Conservation (phyloP, 176 grass and related monocot species). For the Coix lacrymajobi region DNA sequence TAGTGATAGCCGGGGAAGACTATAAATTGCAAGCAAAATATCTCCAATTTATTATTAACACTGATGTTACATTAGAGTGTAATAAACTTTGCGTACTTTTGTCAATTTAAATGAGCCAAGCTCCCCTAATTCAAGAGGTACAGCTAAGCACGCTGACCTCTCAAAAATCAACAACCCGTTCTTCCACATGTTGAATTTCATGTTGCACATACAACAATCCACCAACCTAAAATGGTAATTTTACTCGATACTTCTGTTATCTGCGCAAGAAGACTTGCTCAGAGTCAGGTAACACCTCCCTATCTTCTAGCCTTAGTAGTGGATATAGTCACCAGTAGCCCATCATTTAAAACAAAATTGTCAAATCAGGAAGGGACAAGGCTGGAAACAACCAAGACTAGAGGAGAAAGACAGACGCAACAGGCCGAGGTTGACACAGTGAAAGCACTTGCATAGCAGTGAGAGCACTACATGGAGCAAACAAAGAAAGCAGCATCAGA, state of each 20-base stretch:
- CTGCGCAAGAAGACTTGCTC: not conserved
- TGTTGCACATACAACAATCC: not conserved
- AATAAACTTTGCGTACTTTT: not conserved
- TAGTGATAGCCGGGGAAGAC: not conserved
- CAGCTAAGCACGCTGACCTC: not conserved
- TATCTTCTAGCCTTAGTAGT: not conserved
- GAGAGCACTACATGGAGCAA: conserved; percentile 7
- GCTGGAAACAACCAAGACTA: conserved; percentile 4
- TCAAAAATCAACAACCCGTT: conserved; percentile 4
- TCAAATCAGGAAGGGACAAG: conserved; percentile 24
- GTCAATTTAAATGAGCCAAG: not conserved
- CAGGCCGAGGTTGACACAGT: conserved; percentile 24
- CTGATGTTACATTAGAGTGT: not conserved
- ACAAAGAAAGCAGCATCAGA: conserved; percentile 17
- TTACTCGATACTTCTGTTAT: not conserved
- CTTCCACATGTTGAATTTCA: not conserved
- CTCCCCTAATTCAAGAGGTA: not conserved
- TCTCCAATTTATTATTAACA: not conserved
- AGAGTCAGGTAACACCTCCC: not conserved
- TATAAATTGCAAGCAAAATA: not conserved
- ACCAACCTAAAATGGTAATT: not conserved
- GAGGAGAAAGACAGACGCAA: conserved; percentile 16
- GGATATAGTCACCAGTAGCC: not conserved
- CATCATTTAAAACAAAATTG: conserved; percentile 13
- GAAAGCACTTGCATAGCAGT: not conserved